Evolutionary conservation across 2,329 filamentous ascomycete genomes (phyloP).

Genomic region (Microdochium paspali): DNA sequence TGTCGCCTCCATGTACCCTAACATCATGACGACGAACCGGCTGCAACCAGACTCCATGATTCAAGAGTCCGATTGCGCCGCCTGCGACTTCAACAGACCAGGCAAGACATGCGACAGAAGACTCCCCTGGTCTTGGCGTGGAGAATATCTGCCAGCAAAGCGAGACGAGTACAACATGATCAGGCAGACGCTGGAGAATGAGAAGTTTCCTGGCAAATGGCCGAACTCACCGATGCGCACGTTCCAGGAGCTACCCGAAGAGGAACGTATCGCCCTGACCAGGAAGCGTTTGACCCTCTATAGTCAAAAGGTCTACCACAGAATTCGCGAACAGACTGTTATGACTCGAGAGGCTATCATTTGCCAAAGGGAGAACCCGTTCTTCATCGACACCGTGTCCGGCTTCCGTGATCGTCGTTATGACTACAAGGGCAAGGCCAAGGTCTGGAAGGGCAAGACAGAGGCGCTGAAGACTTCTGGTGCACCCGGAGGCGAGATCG

Average conservation of each 20-base stretch:
- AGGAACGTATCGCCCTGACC: slow-evolving; percentile 73
- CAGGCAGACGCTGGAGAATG: slow-evolving; percentile 79
- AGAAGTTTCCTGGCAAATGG: slow-evolving; percentile 75
- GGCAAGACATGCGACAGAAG: slow-evolving; percentile 95
- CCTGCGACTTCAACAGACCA: slow-evolving; percentile 95
- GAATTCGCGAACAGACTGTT: slow-evolving; percentile 90
- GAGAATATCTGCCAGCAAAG: slow-evolving; percentile 92
- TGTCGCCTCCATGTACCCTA: slow-evolving; percentile 98
- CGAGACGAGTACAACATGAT: slow-evolving; percentile 99
- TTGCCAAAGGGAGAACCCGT: slow-evolving; percentile 94
- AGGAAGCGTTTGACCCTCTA: slow-evolving; percentile 86
- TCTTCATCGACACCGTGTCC: slow-evolving; percentile 93
- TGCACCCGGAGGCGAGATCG: slow-evolving; percentile 66
- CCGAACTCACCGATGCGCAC: slow-evolving; percentile 60
- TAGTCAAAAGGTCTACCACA: slow-evolving; percentile 98
- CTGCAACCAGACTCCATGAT: slow-evolving; percentile 99
- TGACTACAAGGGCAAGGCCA: slow-evolving; percentile 96
- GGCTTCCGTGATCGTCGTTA: slow-evolving; percentile 96
- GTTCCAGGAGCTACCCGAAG: slow-evolving; percentile 71
- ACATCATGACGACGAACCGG: slow-evolving; percentile 99
- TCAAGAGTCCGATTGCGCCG: slow-evolving; percentile 87
- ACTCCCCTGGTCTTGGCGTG: slow-evolving; percentile 95
- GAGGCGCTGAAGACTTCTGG: slow-evolving; percentile 77
- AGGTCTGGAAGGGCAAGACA: slow-evolving; percentile 97
- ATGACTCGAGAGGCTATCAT: slow-evolving; percentile 95